phyloP scores from a whole-genome alignment of 139 green algal genomes.

The Choricystis sp. region DNA sequence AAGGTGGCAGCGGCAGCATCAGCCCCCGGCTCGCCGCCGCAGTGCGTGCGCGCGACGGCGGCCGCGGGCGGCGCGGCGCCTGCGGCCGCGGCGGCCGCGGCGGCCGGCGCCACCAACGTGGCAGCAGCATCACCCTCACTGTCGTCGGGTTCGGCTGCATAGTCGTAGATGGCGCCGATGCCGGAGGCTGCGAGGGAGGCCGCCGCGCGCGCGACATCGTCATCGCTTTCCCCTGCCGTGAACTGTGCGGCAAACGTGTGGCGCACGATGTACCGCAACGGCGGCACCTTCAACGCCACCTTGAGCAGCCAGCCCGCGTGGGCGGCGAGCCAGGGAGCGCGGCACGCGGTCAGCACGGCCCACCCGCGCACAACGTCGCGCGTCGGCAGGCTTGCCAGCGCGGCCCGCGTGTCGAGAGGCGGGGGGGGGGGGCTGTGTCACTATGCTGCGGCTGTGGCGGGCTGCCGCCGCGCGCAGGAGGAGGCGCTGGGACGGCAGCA shows the following conservation, averaged over 20 bases:
- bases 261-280: neutral
- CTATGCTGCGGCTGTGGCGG: neutral
- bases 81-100: neutral
- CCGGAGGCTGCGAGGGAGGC: slow-evolving; percentile 15
- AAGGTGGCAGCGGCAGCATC: slow-evolving; percentile 47
- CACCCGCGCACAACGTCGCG: neutral
- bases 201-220: slow-evolving; percentile 33
- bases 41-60: slow-evolving; percentile 42
- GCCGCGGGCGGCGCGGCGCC: neutral
- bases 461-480: neutral
- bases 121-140: slow-evolving; percentile 7
- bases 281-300: neutral
- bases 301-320: neutral
- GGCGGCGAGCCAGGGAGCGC: neutral
- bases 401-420: neutral
- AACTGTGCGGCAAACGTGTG: neutral
- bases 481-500: neutral
- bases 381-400: neutral
- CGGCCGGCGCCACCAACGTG: neutral
- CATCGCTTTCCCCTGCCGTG: slow-evolving; percentile 30
- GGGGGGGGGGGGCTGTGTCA: neutral
- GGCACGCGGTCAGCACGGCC: neutral
- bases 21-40: slow-evolving; percentile 42
- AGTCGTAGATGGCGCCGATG: slow-evolving; percentile 40
- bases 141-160: slow-evolving; percentile 41